Conservation (phyloP, 179 eudicot genomes). For the Patellifolia procumbens region DNA sequence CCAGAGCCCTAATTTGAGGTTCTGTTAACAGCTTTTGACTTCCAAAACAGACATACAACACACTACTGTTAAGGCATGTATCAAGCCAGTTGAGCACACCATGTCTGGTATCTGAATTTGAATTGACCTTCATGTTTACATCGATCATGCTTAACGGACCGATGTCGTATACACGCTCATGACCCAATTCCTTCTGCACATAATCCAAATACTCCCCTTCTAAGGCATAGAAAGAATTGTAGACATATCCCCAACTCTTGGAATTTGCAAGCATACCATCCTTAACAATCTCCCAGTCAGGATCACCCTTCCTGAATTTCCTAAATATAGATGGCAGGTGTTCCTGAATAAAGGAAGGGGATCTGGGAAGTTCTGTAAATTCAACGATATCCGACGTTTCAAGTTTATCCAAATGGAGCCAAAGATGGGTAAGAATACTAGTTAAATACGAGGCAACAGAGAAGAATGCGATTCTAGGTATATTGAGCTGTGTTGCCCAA, state of each 20-base stretch:
- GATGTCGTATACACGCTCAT: slow-evolving; percentile 39
- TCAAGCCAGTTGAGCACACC: slow-evolving; percentile 54
- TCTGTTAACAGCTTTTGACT: slow-evolving; percentile 55
- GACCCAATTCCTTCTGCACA: slow-evolving; percentile 30
- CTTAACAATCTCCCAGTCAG: slow-evolving; percentile 32
- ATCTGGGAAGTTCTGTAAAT: slow-evolving; percentile 31
- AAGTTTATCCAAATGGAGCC: slow-evolving; percentile 18
- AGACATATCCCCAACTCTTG: slow-evolving; percentile 47
- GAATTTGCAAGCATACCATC: slow-evolving; percentile 42
- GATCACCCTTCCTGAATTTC: slow-evolving; percentile 31
- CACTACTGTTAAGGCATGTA: slow-evolving; percentile 43
- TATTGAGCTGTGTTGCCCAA: slow-evolving; percentile 39
- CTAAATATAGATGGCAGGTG: slow-evolving; percentile 47
- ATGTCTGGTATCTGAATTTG: slow-evolving; percentile 3
- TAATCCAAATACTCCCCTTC: slow-evolving; percentile 44
- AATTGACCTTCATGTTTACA: slow-evolving; percentile 17
- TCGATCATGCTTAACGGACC: slow-evolving; percentile 40
- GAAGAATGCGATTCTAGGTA: slow-evolving; percentile 52
- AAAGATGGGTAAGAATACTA: slow-evolving; percentile 17
- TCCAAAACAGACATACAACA: slow-evolving; percentile 74
- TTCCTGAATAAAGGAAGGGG: slow-evolving; percentile 34
- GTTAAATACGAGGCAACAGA: slow-evolving; percentile 33
- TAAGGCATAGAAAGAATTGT: slow-evolving; percentile 40
- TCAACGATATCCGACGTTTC: slow-evolving; percentile 10
- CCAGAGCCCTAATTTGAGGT: slow-evolving; percentile 62